These are phyloP conservation scores for Hemileia vastatrix DNA, from an alignment of 1,284 basidiomycete genomes.

Conservation along the genomic window DNA sequence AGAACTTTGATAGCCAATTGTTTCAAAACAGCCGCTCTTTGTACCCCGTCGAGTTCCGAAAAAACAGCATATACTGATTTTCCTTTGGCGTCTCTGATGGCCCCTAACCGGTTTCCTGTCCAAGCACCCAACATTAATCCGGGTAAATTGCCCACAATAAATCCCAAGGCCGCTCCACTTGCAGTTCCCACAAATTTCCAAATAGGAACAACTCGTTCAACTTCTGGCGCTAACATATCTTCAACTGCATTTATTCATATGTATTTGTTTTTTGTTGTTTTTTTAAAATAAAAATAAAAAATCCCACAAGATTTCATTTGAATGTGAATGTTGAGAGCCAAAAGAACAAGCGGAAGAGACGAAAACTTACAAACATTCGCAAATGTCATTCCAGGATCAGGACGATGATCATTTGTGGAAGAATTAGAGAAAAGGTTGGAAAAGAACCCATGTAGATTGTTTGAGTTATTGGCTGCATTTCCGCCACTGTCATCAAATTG, in stretches of 20 bases:
- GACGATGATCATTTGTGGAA: not conserved
- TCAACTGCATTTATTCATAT: conserved; percentile 39
- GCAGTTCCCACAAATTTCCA: conserved; percentile 37
- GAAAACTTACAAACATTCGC: conserved; percentile 17
- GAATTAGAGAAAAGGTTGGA: conserved; percentile 54
- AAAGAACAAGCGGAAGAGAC: not conserved
- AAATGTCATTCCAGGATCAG: conserved; percentile 11
- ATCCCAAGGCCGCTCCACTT: conserved; percentile 36
- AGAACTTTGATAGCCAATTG: conserved; percentile 82
- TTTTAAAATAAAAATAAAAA: too few relatives aligned
- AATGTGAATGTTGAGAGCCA: not conserved
- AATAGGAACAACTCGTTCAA: conserved; percentile 31
- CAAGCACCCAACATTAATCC: conserved; percentile 36
- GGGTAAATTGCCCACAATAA: conserved; percentile 29
- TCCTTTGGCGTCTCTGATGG: conserved; percentile 43
- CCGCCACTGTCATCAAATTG: conserved; percentile 42
- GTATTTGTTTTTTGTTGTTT: too few relatives aligned
- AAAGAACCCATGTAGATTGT: conserved; percentile 68
- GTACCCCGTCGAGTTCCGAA: conserved; percentile 59
- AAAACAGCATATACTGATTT: conserved; percentile 59
- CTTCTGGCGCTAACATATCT: conserved; percentile 41
- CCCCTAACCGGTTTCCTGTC: conserved; percentile 37
- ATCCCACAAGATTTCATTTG: too few relatives aligned
- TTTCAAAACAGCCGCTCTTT: conserved; percentile 74
- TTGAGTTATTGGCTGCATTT: conserved; percentile 52